Evolutionary conservation across 192 early-diverging fungal genomes (phyloP).

Genomic region (Coemansia erecta): DNA sequence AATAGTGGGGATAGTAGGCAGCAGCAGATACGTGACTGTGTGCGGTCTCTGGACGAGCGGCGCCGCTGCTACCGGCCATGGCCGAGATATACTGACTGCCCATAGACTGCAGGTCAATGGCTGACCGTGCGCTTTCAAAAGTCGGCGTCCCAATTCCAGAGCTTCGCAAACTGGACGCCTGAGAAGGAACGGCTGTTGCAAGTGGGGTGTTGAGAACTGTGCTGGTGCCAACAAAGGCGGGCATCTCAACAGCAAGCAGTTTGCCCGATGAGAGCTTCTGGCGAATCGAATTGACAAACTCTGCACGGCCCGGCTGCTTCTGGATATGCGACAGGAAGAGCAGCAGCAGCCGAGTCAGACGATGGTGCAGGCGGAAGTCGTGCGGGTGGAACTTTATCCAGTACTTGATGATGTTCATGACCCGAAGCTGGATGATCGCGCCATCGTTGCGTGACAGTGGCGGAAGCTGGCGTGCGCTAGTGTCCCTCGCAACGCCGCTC

Average conservation of each 20-base stretch:
- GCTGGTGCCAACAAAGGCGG: constrained; percentile 21
- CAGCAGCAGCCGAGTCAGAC: constrained; percentile 46
- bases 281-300: constrained; percentile 51
- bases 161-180: constrained; percentile 34
- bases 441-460: constrained; percentile 42
- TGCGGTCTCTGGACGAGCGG: constrained; percentile 4
- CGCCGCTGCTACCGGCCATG: not conserved
- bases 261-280: constrained; percentile 48
- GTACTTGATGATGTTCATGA: constrained; percentile 82
- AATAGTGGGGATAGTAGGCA: not conserved
- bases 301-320: constrained; percentile 49
- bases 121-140: constrained; percentile 29
- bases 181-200: constrained; percentile 23
- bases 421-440: constrained; percentile 66
- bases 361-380: constrained; percentile 51
- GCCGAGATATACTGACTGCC: not conserved
- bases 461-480: constrained; percentile 11
- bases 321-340: constrained; percentile 53
- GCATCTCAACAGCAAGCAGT: constrained; percentile 40
- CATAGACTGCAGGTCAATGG: constrained; percentile 28
- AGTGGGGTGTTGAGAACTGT: constrained; percentile 1
- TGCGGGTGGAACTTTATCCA: constrained; percentile 85
- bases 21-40: not conserved
- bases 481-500: not conserved
- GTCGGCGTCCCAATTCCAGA: constrained; percentile 22